Evolutionary conservation across 768 basidiomycete species (phyloP).

Genomic region (Suillus americanus): DNA sequence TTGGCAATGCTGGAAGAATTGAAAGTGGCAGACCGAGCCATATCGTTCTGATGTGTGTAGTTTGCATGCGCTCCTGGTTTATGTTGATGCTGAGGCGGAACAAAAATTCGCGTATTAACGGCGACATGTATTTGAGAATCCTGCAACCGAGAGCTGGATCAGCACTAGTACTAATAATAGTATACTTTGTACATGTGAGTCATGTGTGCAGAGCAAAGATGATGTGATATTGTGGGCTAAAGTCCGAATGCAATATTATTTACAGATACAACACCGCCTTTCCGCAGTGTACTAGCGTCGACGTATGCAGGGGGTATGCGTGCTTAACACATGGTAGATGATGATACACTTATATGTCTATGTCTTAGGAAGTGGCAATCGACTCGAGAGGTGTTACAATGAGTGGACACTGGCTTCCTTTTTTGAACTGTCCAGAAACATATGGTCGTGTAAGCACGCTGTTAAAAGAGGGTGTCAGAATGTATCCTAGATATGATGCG

Average conservation of each 20-base stretch:
- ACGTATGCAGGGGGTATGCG: not conserved
- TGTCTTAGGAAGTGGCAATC: not conserved
- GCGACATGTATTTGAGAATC: not conserved
- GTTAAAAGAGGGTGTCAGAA: not conserved
- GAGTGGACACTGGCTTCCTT: conserved; percentile 65
- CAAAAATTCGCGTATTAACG: not conserved
- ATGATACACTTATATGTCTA: not conserved
- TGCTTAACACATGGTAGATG: not conserved
- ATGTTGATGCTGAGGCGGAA: too few relatives aligned
- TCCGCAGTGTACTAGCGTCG: not conserved
- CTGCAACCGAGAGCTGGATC: not conserved
- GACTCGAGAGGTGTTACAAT: conserved; percentile 35
- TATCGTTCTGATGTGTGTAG: too few relatives aligned
- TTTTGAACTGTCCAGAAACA: conserved; percentile 47
- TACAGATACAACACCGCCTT: not conserved
- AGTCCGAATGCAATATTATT: not conserved
- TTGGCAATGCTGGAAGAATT: too few relatives aligned
- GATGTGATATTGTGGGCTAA: not conserved
- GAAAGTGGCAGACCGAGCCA: too few relatives aligned
- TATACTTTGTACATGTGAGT: not conserved
- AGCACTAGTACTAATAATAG: not conserved
- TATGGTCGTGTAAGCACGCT: conserved; percentile 71
- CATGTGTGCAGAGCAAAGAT: not conserved
- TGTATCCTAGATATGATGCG: not conserved
- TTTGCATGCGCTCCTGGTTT: too few relatives aligned